Evolutionary conservation across 2,329 filamentous ascomycete species (phyloP), one percentile per base, ranked within the genome.

Genomic region (Botryosphaeria agaves): DNA sequence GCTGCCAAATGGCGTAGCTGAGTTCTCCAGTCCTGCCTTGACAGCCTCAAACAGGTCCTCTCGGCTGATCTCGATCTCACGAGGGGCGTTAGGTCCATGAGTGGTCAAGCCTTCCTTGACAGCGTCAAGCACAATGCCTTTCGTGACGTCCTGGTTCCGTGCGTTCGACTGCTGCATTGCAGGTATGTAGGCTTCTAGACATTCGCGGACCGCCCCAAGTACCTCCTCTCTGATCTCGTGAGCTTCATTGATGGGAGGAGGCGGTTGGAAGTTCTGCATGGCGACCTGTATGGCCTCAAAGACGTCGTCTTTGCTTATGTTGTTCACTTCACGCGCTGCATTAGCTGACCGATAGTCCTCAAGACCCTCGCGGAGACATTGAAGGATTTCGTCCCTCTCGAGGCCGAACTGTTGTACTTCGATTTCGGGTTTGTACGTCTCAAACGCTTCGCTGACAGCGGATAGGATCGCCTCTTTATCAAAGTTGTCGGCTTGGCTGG

Each of bases 381-480:
- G 73, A 9, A 95, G 62, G 28, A 95, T 79, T 46, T 95, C 87
- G 8, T 94, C 83, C 4, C 83, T 70, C 49, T 93, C 87, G 1
- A 95, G 62, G 2, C 85, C 87, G 37, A 91, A 79, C 43, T 92
- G 83, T 42, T 93, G 78, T 4, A 92, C 66, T 42, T 92, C 77
- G 30, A 93, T 83, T 43, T 94, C 83, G 1, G 87, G 87, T 54
- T 92, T 92, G 56, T 92, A 92, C 32, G 75, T 81, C 47, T 94
- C 87, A 72, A 84, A 92, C 1, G 85, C 87, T 41, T 93, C 84
- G 41, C 76, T 75, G 9, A 95, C 79, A 3, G 85, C 84, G 17
- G 79, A 69, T 2, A 95, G 68, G 20, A 95, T 81, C 34, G 91
- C 82, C 29, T 93, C 82, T 40, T 79, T 72, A 42, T 73, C 76